Percentiles rank a stretch among this genome's conserved stretches.
phyloP scores from a whole-genome alignment of 2,329 filamentous ascomycete species.

The Alternaria sp. region DNA sequence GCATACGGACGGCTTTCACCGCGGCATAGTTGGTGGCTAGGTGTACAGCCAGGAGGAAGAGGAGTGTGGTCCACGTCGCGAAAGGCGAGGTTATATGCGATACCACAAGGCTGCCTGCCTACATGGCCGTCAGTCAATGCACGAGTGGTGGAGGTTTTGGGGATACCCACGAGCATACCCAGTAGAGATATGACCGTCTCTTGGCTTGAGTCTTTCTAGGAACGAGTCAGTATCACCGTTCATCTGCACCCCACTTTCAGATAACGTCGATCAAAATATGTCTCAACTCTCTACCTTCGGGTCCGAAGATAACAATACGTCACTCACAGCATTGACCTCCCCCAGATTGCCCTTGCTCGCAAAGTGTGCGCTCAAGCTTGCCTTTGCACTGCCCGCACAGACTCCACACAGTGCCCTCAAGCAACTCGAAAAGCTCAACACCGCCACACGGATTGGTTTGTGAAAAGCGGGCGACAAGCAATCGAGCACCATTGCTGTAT shows the following conservation, averaged over 20 bases:
- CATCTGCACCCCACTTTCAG: background rate
- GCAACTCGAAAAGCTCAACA: slow-evolving; percentile 66
- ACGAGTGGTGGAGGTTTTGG: background rate
- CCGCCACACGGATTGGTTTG: slow-evolving; percentile 61
- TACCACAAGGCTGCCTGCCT: slow-evolving; percentile 81
- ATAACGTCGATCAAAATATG: background rate
- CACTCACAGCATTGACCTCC: slow-evolving; percentile 81
- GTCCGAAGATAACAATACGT: background rate
- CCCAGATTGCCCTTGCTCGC: slow-evolving; percentile 85
- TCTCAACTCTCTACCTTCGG: background rate
- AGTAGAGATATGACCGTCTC: slow-evolving; percentile 91
- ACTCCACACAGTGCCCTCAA: slow-evolving; percentile 82
- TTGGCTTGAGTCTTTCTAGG: slow-evolving; percentile 85
- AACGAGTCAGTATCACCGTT: background rate
- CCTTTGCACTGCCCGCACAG: slow-evolving; percentile 88
- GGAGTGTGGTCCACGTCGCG: slow-evolving; percentile 77
- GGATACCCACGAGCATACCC: slow-evolving; percentile 73
- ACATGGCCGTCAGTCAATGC: slow-evolving; percentile 23
- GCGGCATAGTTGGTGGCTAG: slow-evolving; percentile 86
- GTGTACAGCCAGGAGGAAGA: slow-evolving; percentile 77
- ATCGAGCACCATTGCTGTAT: slow-evolving; percentile 85
- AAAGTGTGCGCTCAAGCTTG: slow-evolving; percentile 90
- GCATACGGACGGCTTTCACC: slow-evolving; percentile 84
- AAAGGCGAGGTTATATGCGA: slow-evolving; percentile 73
- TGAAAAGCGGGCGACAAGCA: slow-evolving; percentile 79